phyloP scores from a whole-genome alignment of 2,329 filamentous ascomycete genomes.

The Albophoma yamanashiensis region DNA sequence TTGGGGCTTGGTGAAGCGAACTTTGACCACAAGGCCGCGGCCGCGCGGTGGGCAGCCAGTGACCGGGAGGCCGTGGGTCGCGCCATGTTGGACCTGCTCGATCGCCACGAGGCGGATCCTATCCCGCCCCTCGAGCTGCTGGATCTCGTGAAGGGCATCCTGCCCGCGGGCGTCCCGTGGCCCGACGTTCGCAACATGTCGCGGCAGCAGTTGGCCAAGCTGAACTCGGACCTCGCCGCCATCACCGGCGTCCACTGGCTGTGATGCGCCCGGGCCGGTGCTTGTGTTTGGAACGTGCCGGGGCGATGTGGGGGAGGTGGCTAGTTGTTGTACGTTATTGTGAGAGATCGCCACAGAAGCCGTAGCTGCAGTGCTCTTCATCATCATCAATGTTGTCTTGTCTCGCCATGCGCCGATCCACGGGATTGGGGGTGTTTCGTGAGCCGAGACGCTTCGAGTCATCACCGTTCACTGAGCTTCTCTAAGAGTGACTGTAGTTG shows the following conservation, averaged over 20 bases:
- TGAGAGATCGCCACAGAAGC: not conserved
- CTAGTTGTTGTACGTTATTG: not conserved
- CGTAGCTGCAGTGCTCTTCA: not conserved
- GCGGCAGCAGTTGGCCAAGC: not conserved
- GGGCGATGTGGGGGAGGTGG: not conserved
- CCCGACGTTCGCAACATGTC: not conserved
- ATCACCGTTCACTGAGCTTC: not conserved
- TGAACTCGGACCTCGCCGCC: not conserved
- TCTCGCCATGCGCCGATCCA: not conserved
- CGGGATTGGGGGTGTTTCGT: not conserved
- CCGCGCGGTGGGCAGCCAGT: not conserved
- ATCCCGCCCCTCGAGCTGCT: not conserved
- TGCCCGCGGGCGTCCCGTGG: not conserved
- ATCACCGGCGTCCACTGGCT: not conserved
- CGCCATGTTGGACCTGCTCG: not conserved
- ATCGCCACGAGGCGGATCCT: not conserved
- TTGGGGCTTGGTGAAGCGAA: constrained; percentile 1
- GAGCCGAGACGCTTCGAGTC: not conserved
- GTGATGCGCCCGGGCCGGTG: no score
- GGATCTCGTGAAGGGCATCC: not conserved
- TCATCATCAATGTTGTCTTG: not conserved
- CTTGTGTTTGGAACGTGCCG: not conserved
- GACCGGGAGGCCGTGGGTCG: not conserved
- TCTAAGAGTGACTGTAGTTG: no score
- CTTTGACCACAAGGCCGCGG: not conserved